phyloP scores from a whole-genome alignment of 208 protist species.

The Leishmania major region DNA sequence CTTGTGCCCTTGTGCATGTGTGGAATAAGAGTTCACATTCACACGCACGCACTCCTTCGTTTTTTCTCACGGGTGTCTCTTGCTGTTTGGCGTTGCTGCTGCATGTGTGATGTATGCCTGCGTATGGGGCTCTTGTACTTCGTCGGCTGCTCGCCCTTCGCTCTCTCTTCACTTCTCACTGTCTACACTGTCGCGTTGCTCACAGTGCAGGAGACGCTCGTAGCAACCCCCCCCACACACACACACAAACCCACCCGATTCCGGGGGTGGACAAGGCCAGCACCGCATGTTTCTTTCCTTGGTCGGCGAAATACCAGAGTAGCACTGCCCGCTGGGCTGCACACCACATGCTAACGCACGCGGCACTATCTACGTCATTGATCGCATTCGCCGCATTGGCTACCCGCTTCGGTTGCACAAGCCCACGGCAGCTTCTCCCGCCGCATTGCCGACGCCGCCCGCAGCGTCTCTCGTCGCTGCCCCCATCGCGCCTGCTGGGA shows the following conservation, averaged over 20 bases:
- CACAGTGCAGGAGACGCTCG: neutral
- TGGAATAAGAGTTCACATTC: neutral
- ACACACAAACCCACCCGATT: neutral
- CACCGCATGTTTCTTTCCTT: conserved; percentile 25
- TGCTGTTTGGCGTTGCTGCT: neutral
- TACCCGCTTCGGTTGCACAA: neutral
- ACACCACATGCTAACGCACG: conserved; percentile 11
- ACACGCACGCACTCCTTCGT: neutral
- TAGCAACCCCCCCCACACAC: neutral
- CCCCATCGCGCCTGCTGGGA: neutral
- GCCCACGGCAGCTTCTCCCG: neutral
- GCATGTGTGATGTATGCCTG: neutral
- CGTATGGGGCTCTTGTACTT: neutral
- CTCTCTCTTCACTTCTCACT: neutral
- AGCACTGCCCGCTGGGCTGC: conserved; percentile 21
- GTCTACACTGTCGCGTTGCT: neutral
- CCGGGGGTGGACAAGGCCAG: neutral
- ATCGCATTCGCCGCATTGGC: conserved; percentile 24
- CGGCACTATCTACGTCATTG: conserved; percentile 22
- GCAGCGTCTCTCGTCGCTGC: neutral
- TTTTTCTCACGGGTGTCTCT: neutral
- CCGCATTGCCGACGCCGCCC: neutral
- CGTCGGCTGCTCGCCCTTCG: neutral
- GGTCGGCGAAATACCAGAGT: conserved; percentile 9
- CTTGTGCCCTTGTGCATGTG: neutral